These are phyloP conservation scores for Lactarius deliciosus DNA, from an alignment of 768 basidiomycete species.

Conservation along the genomic window DNA sequence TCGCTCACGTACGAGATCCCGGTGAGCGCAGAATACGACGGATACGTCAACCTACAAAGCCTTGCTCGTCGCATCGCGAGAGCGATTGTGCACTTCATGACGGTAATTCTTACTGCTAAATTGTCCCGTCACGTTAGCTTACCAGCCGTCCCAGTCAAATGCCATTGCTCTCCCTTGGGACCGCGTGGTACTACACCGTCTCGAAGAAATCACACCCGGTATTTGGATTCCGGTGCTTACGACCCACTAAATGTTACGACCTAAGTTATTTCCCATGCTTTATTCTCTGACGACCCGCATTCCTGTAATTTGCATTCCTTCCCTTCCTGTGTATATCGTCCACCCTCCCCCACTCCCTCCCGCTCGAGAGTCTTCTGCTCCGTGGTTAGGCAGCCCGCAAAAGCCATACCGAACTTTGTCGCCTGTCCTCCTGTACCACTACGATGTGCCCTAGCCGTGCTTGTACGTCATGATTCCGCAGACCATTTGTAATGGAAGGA, in stretches of 20 bases:
- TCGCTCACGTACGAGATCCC: conserved; percentile 28
- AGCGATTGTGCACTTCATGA: conserved; percentile 30
- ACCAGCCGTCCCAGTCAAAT: conserved; percentile 17
- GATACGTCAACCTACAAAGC: conserved; percentile 22
- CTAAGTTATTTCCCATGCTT: conserved; percentile 24
- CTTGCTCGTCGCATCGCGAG: conserved; percentile 27
- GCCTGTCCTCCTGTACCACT: conserved; percentile 19
- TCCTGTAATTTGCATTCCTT: not conserved
- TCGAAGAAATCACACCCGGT: conserved; percentile 26
- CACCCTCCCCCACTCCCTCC: not conserved
- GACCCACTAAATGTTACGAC: conserved; percentile 13
- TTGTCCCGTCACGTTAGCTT: not conserved
- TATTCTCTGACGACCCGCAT: conserved; percentile 16
- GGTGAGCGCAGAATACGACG: conserved; percentile 17
- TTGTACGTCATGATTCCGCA: conserved; percentile 25
- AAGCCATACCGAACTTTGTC: conserved; percentile 8
- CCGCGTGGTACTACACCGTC: conserved; percentile 28
- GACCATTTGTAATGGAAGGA: conserved; percentile 15
- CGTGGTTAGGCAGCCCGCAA: conserved; percentile 12
- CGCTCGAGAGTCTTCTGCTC: not conserved
- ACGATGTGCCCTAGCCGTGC: conserved; percentile 14
- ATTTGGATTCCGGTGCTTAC: conserved; percentile 26
- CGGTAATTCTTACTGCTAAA: conserved; percentile 9
- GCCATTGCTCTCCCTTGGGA: conserved; percentile 28
- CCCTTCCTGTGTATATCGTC: not conserved